phyloP scores from a whole-genome alignment of 164 flowering plant species.

The Magnolia changhungtana region DNA sequence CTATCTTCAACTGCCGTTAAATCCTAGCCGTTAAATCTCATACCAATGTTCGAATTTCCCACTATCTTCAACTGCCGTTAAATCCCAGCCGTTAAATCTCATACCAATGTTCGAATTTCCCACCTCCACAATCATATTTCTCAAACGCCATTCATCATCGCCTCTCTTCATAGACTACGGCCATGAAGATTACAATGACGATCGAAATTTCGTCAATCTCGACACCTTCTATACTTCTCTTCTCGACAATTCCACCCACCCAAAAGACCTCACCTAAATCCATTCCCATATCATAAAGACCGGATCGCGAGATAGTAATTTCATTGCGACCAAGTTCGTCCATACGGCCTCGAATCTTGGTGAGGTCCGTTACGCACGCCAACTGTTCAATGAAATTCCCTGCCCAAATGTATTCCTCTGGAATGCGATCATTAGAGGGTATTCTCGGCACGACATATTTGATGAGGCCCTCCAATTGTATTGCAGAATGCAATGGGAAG shows the following conservation, averaged over 20 bases:
- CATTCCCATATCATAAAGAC: conserved; percentile 26
- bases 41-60: conserved; percentile 17
- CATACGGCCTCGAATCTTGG: conserved; percentile 18
- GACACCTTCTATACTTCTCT: conserved; percentile 28
- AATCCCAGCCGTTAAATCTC: conserved; percentile 8
- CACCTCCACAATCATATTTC: background rate
- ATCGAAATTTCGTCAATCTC: conserved; percentile 11
- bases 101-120: conserved; percentile 17
- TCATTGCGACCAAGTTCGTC: conserved; percentile 29
- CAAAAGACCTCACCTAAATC: conserved; percentile 26
- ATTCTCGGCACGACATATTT: conserved; percentile 39
- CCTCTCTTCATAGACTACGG: conserved; percentile 13
- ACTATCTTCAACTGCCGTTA: background rate
- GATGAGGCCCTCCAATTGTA: conserved; percentile 48
- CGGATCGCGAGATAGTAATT: conserved; percentile 24
- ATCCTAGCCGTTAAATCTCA: conserved; percentile 2
- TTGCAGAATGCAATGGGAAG: conserved; percentile 43
- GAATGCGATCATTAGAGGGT: conserved; percentile 67
- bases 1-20: conserved; percentile 4
- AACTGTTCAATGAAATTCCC: conserved; percentile 64
- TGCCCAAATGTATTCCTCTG: conserved; percentile 62
- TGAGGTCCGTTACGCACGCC: conserved; percentile 34
- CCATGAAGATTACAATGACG: conserved; percentile 9
- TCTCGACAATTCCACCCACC: conserved; percentile 17
- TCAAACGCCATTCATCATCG: conserved; percentile 17